Conservation (phyloP, 1,139 yeast genomes). For the Geotrichum australiense region DNA sequence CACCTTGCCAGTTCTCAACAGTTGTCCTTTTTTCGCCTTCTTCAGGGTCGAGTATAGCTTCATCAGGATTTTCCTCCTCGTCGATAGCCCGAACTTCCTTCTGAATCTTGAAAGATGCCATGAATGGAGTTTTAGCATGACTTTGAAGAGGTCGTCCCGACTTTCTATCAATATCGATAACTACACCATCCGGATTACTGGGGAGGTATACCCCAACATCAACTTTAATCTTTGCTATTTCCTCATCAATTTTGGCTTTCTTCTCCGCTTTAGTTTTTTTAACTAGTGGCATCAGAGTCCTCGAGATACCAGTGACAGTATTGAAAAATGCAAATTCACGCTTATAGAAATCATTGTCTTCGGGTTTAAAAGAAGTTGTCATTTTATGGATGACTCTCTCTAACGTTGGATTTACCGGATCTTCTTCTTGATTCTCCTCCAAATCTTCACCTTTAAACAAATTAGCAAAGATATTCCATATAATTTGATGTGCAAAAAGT, state of each 20-base stretch:
- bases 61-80: slow-evolving; percentile 41
- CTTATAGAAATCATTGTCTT: slow-evolving; percentile 63
- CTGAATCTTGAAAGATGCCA: slow-evolving; percentile 88
- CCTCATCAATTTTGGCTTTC: slow-evolving; percentile 93
- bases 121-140: slow-evolving; percentile 97
- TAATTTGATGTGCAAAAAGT: slow-evolving; percentile 92
- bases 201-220: slow-evolving; percentile 88
- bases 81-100: slow-evolving; percentile 41
- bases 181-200: slow-evolving; percentile 93
- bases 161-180: slow-evolving; percentile 82
- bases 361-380: slow-evolving; percentile 52
- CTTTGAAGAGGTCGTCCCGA: slow-evolving; percentile 96
- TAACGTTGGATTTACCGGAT: slow-evolving; percentile 72
- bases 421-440: slow-evolving; percentile 51
- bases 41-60: slow-evolving; percentile 25
- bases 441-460: slow-evolving; percentile 79
- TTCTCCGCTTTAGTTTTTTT: slow-evolving; percentile 93
- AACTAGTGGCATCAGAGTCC: slow-evolving; percentile 88
- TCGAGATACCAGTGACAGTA: slow-evolving; percentile 89
- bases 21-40: slow-evolving; percentile 20
- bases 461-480: slow-evolving; percentile 97
- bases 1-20: slow-evolving; percentile 66
- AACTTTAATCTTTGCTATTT: slow-evolving; percentile 74
- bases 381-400: slow-evolving; percentile 67
- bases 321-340: slow-evolving; percentile 84